These are phyloP conservation scores for Albugo laibachii DNA, from an alignment of 352 stramenopile genomes.

Conservation along the genomic window DNA sequence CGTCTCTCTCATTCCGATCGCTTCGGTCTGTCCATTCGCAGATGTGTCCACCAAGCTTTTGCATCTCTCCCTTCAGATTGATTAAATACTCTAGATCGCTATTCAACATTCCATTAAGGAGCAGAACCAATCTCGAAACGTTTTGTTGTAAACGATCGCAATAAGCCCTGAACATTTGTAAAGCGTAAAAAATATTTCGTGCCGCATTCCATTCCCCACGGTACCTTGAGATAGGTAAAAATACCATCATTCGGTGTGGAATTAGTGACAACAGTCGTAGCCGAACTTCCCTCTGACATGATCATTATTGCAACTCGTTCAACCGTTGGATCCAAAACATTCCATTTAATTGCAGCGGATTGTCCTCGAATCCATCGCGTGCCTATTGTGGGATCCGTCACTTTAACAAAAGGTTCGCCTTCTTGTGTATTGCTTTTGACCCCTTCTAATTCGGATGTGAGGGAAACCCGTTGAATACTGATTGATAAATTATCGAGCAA, in stretches of 20 bases:
- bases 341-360: conserved; percentile 52
- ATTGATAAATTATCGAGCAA: too few relatives aligned
- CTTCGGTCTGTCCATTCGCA: too few relatives aligned
- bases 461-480: too few relatives aligned
- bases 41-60: too few relatives aligned
- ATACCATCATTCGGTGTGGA: conserved; percentile 42
- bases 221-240: conserved; percentile 53
- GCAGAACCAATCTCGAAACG: conserved; percentile 54
- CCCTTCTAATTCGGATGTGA: too few relatives aligned
- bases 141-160: conserved; percentile 33
- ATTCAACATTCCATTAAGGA: conserved; percentile 4
- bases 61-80: too few relatives aligned
- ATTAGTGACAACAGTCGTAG: conserved; percentile 38
- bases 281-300: conserved; percentile 32
- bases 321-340: conserved; percentile 28
- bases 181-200: conserved; percentile 63
- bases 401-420: background rate
- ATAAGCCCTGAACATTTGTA: conserved; percentile 15
- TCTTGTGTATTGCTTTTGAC: too few relatives aligned
- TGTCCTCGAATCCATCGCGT: conserved; percentile 39
- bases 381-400: background rate
- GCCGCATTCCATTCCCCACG: conserved; percentile 66
- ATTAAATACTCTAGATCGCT: too few relatives aligned
- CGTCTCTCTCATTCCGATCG: too few relatives aligned
- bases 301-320: conserved; percentile 41